Conservation (phyloP, 306 rosid genomes). For the Vachellia pachyceras region DNA sequence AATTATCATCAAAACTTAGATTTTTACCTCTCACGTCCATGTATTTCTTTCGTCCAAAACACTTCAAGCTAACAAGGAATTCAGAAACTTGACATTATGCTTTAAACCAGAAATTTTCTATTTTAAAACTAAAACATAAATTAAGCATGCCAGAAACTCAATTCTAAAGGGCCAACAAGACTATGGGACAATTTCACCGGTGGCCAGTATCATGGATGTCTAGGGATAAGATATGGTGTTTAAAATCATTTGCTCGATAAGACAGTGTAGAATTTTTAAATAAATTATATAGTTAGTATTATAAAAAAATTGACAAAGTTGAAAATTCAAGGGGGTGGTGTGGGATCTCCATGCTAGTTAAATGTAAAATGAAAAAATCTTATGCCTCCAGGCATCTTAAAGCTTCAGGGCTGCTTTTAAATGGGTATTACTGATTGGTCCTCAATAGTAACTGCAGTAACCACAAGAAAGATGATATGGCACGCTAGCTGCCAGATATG, state of each 20-base stretch:
- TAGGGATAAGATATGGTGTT: not conserved
- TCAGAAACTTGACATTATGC: not conserved
- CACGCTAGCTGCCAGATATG: not conserved
- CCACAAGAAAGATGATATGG: not conserved
- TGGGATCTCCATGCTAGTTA: not conserved
- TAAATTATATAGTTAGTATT: not conserved
- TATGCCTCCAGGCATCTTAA: not conserved
- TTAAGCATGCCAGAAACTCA: not conserved
- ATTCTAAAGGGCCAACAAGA: not conserved
- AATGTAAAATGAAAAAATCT: not conserved
- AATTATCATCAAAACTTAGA: not conserved
- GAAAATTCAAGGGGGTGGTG: not conserved
- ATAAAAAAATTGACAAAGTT: not conserved
- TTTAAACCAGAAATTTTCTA: not conserved
- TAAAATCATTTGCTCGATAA: not conserved
- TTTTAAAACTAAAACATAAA: not conserved
- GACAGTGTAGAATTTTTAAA: not conserved
- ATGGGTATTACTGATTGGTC: not conserved
- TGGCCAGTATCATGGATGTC: not conserved
- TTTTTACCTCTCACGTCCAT: not conserved
- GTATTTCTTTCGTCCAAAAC: not conserved
- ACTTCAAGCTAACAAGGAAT: not conserved
- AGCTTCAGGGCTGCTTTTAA: not conserved
- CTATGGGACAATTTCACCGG: not conserved
- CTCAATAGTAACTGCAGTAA: not conserved